These are phyloP conservation scores for Chlorella sp. DNA, from an alignment of 139 green algal species.

Conservation along the genomic window DNA sequence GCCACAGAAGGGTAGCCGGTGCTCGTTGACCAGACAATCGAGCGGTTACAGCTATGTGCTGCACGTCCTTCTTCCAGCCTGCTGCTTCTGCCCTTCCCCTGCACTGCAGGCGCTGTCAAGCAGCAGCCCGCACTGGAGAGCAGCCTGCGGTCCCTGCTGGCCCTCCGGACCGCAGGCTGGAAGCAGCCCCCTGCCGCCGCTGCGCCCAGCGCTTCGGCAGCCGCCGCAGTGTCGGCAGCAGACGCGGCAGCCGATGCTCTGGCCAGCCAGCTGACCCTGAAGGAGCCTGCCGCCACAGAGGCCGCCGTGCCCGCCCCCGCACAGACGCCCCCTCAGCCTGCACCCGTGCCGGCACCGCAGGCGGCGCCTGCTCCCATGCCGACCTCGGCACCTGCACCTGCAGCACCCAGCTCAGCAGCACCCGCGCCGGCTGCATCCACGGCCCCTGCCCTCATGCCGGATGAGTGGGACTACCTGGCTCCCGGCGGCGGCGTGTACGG, in stretches of 20 bases:
- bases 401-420: too few species aligned
- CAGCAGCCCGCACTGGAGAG: neutral
- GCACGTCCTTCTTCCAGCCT: too few species aligned
- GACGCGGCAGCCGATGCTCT: neutral
- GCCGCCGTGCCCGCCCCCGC: neutral
- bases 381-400: too few species aligned
- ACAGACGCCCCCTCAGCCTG: neutral
- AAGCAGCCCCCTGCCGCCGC: neutral
- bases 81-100: too few species aligned
- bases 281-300: neutral
- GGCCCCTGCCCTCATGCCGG: neutral
- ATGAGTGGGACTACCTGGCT: slow-evolving; percentile 5
- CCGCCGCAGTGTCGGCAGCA: neutral
- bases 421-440: too few species aligned
- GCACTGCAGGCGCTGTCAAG: neutral
- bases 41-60: too few species aligned
- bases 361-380: too few species aligned
- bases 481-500: neutral
- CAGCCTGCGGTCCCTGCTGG: neutral
- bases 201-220: neutral
- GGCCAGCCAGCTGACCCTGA: neutral
- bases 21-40: too few species aligned
- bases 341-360: too few species aligned
- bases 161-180: neutral
- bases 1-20: too few species aligned